Percentiles rank a stretch among this genome's conserved stretches.
Conservation (phyloP, 805 yeast species). For the Candida argentea region DNA sequence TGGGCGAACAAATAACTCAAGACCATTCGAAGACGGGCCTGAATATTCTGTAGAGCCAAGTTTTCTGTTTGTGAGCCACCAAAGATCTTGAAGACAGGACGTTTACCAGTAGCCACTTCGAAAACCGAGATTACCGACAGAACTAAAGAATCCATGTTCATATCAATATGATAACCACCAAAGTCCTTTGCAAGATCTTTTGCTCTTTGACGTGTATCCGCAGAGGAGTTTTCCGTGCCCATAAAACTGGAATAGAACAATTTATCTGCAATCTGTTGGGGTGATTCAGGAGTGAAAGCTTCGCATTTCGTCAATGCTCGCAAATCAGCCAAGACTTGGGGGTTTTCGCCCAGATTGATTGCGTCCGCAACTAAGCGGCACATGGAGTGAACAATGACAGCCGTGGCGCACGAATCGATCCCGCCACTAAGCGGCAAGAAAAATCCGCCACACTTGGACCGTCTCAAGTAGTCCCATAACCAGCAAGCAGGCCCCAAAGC, state of each 20-base stretch:
- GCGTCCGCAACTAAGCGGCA: slow-evolving; percentile 73
- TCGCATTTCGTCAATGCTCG: slow-evolving; percentile 50
- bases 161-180: slow-evolving; percentile 84
- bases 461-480: slow-evolving; percentile 95
- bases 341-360: slow-evolving; percentile 36
- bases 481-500: slow-evolving; percentile 99
- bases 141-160: slow-evolving; percentile 86
- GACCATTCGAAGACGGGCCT: slow-evolving; percentile 94
- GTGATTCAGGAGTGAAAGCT: slow-evolving; percentile 59
- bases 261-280: slow-evolving; percentile 64
- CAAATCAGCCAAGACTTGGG: slow-evolving; percentile 71
- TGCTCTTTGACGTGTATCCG: slow-evolving; percentile 78
- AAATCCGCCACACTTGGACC: slow-evolving; percentile 85
- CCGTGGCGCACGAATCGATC: slow-evolving; percentile 95
- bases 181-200: slow-evolving; percentile 60
- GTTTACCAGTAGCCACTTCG: slow-evolving; percentile 82
- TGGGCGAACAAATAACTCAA: slow-evolving; percentile 89
- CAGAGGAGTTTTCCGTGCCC: slow-evolving; percentile 93
- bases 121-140: slow-evolving; percentile 64
- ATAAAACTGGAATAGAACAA: slow-evolving; percentile 86
- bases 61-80: slow-evolving; percentile 93
- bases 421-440: slow-evolving; percentile 96
- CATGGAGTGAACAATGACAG: slow-evolving; percentile 91
- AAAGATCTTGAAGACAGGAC: slow-evolving; percentile 80
- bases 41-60: slow-evolving; percentile 91